phyloP scores from a whole-genome alignment of 2,329 filamentous ascomycete genomes.

The Neoscytalidium dimidiatum region DNA sequence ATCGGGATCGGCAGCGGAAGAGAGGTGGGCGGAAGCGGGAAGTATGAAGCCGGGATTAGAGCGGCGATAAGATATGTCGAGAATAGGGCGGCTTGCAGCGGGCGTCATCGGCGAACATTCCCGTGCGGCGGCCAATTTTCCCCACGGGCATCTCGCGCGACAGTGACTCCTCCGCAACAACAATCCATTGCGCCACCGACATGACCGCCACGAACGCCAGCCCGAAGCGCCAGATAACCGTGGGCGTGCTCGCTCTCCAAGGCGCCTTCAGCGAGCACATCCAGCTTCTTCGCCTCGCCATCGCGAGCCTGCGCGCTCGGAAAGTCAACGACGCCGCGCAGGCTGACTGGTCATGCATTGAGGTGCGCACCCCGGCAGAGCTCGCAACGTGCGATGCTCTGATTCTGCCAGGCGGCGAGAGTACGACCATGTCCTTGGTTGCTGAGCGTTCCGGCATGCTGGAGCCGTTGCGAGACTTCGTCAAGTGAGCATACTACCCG shows the following conservation, averaged over 20 bases:
- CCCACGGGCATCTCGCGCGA: not conserved
- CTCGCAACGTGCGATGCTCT: conserved; percentile 76
- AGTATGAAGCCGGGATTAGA: not conserved
- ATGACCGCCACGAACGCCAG: conserved; percentile 14
- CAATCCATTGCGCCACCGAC: not conserved
- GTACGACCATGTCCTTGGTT: conserved; percentile 88
- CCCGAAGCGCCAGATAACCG: conserved; percentile 41
- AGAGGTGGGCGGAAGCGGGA: not conserved
- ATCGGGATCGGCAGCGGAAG: not conserved
- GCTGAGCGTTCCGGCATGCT: conserved; percentile 79
- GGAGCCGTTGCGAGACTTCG: conserved; percentile 83
- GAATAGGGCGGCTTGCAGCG: not conserved
- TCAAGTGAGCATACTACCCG: conserved; percentile 66
- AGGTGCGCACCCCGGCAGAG: conserved; percentile 76
- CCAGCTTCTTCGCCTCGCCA: conserved; percentile 70
- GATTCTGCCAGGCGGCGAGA: conserved; percentile 91
- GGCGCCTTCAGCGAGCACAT: conserved; percentile 92
- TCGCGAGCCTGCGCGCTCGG: conserved; percentile 47
- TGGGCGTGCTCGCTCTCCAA: conserved; percentile 76
- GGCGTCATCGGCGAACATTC: conserved; percentile 10
- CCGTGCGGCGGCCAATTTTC: not conserved
- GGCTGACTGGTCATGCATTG: conserved; percentile 63
- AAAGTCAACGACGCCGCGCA: conserved; percentile 24
- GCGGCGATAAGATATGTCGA: conserved; percentile 7
- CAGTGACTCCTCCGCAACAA: conserved; percentile 4